These are phyloP conservation scores for Amniculicola lignicola DNA, from an alignment of 495 filamentous ascomycete species.

Conservation along the genomic window DNA sequence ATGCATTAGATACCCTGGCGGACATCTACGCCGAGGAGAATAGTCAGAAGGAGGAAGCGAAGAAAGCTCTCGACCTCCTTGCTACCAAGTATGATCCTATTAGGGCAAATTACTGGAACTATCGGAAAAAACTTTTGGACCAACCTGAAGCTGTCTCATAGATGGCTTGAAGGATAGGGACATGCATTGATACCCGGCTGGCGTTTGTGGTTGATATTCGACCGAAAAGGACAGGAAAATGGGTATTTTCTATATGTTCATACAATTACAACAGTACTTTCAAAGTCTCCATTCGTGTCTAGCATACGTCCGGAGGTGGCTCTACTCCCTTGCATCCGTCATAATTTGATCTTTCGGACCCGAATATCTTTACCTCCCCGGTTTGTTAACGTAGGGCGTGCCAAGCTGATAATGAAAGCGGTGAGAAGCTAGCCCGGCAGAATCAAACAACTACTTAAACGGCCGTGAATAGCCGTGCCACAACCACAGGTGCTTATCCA, in stretches of 20 bases:
- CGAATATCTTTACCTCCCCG: no score
- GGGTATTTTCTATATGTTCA: no score
- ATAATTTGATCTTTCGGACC: no score
- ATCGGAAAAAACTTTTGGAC: conserved; percentile 56
- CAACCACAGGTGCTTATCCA: background rate
- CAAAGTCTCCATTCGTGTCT: no score
- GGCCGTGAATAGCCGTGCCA: conserved; percentile 1
- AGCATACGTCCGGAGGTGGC: no score
- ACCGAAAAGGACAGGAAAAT: no score
- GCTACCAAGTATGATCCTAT: conserved; percentile 88
- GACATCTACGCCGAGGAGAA: conserved; percentile 68
- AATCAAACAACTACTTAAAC: background rate
- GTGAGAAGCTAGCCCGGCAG: background rate
- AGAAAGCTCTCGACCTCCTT: conserved; percentile 65
- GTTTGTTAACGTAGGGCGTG: background rate
- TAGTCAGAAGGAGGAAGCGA: conserved; percentile 56
- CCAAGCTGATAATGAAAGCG: background rate
- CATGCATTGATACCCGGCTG: conserved; percentile 25
- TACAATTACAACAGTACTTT: no score
- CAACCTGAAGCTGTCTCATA: conserved; percentile 1
- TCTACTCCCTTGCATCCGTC: no score
- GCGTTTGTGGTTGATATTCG: conserved; percentile 20
- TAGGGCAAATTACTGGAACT: conserved; percentile 88
- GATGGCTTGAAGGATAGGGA: background rate
- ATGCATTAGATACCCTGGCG: conserved; percentile 87